Conservation (phyloP, 108 stramenopile genomes). For the Seminavis robusta region DNA sequence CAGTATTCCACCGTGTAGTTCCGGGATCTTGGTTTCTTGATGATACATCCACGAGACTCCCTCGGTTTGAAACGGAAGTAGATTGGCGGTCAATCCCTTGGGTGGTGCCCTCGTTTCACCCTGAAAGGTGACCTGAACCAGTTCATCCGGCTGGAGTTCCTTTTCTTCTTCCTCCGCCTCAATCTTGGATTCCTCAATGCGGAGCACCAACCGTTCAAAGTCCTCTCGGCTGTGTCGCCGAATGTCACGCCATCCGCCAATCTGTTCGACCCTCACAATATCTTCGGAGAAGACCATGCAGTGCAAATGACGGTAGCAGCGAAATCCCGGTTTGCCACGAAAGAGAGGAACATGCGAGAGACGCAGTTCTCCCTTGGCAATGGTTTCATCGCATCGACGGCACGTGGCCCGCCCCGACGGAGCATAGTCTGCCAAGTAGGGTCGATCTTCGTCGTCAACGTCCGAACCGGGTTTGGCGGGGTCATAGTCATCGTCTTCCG, state of each 20-base stretch:
- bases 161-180: slow-evolving; percentile 67
- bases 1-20: slow-evolving; percentile 87
- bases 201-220: slow-evolving; percentile 24
- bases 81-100: slow-evolving; percentile 60
- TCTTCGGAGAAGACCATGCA: slow-evolving; percentile 70
- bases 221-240: slow-evolving; percentile 47
- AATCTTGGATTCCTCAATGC: slow-evolving; percentile 46
- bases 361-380: slow-evolving; percentile 60
- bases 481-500: neutral
- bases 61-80: slow-evolving; percentile 97
- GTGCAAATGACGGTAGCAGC: slow-evolving; percentile 67
- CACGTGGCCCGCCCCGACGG: slow-evolving; percentile 74
- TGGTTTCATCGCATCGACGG: slow-evolving; percentile 66
- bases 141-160: slow-evolving; percentile 84
- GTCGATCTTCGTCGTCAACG: slow-evolving; percentile 47
- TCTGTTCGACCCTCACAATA: slow-evolving; percentile 37
- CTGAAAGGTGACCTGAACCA: slow-evolving; percentile 79
- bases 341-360: slow-evolving; percentile 74
- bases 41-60: slow-evolving; percentile 91
- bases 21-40: slow-evolving; percentile 66
- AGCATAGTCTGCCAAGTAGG: slow-evolving; percentile 65
- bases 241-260: slow-evolving; percentile 47
- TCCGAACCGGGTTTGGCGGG: slow-evolving; percentile 22
- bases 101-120: slow-evolving; percentile 76
- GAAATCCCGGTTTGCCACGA: slow-evolving; percentile 86